Evolutionary conservation across 2,329 filamentous ascomycete species (phyloP).

Genomic region (Scedosporium minutisporum): DNA sequence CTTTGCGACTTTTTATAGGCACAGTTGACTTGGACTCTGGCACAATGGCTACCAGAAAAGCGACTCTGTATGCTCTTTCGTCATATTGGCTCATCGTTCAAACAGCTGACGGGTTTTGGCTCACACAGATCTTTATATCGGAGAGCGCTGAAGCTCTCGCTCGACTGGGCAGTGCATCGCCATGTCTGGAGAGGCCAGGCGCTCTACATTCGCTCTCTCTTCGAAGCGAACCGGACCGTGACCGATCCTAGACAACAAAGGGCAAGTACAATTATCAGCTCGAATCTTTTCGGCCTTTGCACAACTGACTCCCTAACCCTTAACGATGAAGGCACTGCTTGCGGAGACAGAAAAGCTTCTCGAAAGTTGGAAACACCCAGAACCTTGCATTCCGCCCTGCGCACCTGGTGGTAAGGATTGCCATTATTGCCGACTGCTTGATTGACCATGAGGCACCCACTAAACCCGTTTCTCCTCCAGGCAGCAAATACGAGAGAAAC

Average conservation of each 20-base stretch:
- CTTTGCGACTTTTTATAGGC: no score
- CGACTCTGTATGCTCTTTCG: slow-evolving; percentile 29
- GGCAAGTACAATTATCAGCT: slow-evolving; percentile 37
- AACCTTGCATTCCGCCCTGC: slow-evolving; percentile 81
- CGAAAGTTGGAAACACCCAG: slow-evolving; percentile 94
- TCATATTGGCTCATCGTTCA: background rate
- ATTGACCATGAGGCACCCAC: background rate
- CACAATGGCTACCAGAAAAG: slow-evolving; percentile 37
- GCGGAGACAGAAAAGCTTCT: slow-evolving; percentile 81
- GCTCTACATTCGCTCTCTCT: slow-evolving; percentile 87
- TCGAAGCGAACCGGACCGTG: slow-evolving; percentile 84
- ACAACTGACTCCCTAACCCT: background rate
- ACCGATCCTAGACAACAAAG: slow-evolving; percentile 77
- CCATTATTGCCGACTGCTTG: background rate
- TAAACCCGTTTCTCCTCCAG: slow-evolving; percentile 31
- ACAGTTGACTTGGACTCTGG: background rate
- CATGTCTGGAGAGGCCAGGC: slow-evolving; percentile 93
- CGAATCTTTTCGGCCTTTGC: background rate
- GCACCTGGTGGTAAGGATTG: slow-evolving; percentile 72
- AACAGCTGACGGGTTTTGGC: background rate
- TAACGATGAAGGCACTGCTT: slow-evolving; percentile 58
- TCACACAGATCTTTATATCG: slow-evolving; percentile 65
- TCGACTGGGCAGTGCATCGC: slow-evolving; percentile 92
- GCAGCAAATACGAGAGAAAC: slow-evolving; percentile 95
- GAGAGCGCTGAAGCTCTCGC: slow-evolving; percentile 80